phyloP scores from a whole-genome alignment of 306 rosid genomes.

The Medicago truncatula region DNA sequence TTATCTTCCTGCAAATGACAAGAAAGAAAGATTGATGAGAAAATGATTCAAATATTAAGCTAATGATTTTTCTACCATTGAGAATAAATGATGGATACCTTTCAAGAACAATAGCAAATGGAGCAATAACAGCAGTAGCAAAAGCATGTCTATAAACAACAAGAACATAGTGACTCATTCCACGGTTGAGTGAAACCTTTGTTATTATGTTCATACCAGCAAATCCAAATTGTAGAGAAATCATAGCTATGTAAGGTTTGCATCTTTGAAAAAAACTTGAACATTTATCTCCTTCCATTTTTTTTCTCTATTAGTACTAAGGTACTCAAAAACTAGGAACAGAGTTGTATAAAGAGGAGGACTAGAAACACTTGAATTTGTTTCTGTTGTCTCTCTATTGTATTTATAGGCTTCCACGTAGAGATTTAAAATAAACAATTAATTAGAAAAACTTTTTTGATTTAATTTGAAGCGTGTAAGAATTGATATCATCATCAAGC shows the following conservation, averaged over 20 bases:
- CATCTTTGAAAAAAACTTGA: conserved; percentile 52
- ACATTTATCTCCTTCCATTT: conserved; percentile 57
- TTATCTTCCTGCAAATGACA: conserved; percentile 64
- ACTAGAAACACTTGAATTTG: conserved; percentile 50
- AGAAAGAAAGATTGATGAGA: conserved; percentile 28
- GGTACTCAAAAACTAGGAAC: conserved; percentile 1
- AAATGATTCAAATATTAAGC: conserved; percentile 18
- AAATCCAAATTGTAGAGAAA: conserved; percentile 84
- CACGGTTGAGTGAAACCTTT: conserved; percentile 80
- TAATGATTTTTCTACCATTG: not conserved
- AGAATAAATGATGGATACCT: conserved; percentile 50
- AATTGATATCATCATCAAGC: conserved; percentile 26
- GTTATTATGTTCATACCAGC: conserved; percentile 97
- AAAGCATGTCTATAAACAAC: conserved; percentile 91
- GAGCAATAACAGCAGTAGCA: conserved; percentile 86
- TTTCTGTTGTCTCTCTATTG: conserved; percentile 51
- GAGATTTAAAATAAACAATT: not conserved
- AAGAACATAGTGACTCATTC: conserved; percentile 93
- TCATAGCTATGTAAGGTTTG: conserved; percentile 91
- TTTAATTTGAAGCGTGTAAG: conserved; percentile 43
- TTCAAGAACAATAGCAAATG: conserved; percentile 87
- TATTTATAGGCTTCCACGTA: conserved; percentile 50
- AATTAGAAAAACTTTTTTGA: not conserved
- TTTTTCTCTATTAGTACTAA: not conserved
- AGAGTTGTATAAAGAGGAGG: conserved; percentile 50